Evolutionary conservation across 768 basidiomycete genomes (phyloP), one percentile per base, ranked within the genome.

Genomic region (Termitomyces sp.): DNA sequence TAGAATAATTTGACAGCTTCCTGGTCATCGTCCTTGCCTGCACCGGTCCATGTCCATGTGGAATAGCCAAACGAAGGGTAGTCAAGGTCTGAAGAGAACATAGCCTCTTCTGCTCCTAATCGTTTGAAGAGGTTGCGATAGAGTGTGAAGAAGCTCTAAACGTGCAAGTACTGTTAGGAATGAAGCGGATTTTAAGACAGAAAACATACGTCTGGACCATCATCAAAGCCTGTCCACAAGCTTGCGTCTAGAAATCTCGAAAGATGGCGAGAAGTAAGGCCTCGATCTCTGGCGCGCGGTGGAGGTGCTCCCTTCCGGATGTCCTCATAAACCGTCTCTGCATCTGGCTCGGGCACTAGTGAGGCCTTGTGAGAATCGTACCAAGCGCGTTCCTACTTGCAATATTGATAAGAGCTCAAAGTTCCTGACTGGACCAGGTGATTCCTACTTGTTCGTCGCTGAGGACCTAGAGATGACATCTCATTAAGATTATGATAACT

Each of bases 371-470:
- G 96, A 5, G 86, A 86, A 71, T 99, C 97, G 71, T 99, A 99
- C 92, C 94, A 99, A 45, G 97, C 94, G 64, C 97, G 80, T 79
- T 98, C 96, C 90, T 96, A 83, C 76, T 81, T 78, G 70, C 56
- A 56, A 52, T 41, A 58, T 61, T 60, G 55, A 56, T 54, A 60
- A 68, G 48, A 66, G 52, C 57, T 59, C 52, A 58, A 43, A 40
- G 26, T 54, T 52, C 24, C 30, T 20, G 6, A 30, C 33, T 30
- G 38, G 13, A 18, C 52, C 45, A 46, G 6, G 16, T 26, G 46
- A 52, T 57, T 61, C 83, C 72, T 73, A 92, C 94, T 82, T 98
- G 94, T 59, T 95, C 92, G 70, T 98, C 96, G 64, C 92, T 93
- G 44, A 98, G 79, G 48, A 96, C 88, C 92, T 94, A 11, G 18